Percentiles rank a stretch among this genome's conserved stretches.
Conservation (phyloP, 2,329 filamentous ascomycete genomes). For the Alternaria ventricosa region DNA sequence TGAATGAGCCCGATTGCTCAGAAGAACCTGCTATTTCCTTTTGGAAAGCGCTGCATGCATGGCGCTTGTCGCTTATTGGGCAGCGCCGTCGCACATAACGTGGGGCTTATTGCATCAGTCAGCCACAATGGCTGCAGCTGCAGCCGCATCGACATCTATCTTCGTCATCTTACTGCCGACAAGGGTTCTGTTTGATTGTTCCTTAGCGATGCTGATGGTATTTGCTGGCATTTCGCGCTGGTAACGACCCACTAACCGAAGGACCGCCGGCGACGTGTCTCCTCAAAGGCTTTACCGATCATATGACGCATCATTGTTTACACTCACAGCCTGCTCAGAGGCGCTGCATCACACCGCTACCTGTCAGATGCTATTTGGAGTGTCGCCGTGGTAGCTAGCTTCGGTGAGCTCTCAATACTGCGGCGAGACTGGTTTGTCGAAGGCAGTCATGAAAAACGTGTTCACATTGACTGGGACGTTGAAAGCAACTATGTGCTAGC, state of each 20-base stretch:
- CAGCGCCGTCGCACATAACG: neutral
- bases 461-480: neutral
- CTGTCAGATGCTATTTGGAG: constrained; percentile 14
- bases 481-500: neutral
- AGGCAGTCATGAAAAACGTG: neutral
- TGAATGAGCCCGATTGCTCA: constrained; percentile 11
- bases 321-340: neutral
- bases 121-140: constrained; percentile 11
- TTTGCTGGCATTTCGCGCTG: constrained; percentile 19
- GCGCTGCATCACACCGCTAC: constrained; percentile 21
- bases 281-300: constrained; percentile 10
- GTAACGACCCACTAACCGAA: constrained; percentile 17
- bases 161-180: neutral
- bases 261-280: constrained; percentile 27
- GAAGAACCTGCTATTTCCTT: neutral
- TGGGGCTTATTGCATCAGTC: constrained; percentile 5
- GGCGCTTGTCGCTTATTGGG: constrained; percentile 4
- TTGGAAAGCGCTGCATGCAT: neutral
- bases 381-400: neutral
- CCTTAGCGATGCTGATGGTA: neutral
- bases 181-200: neutral
- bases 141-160: constrained; percentile 5
- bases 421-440: neutral
- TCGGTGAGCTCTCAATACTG: neutral
- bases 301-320: constrained; percentile 17